phyloP scores from a whole-genome alignment of 1,284 basidiomycete species.

The Ceratobasidium theobromae region DNA sequence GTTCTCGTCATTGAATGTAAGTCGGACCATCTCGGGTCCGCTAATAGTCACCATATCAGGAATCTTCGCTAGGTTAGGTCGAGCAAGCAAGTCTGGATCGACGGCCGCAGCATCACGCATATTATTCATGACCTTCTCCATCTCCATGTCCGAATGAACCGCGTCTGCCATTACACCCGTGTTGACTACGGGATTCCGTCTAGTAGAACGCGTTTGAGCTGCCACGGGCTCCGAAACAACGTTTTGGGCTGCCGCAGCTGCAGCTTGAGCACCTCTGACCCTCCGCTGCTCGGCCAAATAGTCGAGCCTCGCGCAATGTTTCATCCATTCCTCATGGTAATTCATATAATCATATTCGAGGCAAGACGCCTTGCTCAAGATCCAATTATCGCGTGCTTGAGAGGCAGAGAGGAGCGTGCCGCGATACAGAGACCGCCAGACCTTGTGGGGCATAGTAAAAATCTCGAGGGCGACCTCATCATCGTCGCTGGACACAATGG shows the following conservation, averaged over 20 bases:
- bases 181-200: constrained; percentile 61
- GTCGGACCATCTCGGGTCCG: constrained; percentile 44
- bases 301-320: constrained; percentile 69
- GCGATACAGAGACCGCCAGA: too few relatives aligned
- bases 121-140: constrained; percentile 94
- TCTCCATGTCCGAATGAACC: constrained; percentile 92
- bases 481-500: background rate
- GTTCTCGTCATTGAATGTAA: constrained; percentile 82
- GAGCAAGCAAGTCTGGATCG: constrained; percentile 85
- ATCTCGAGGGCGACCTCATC: constrained; percentile 1
- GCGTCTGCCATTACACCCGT: constrained; percentile 69
- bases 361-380: constrained; percentile 57
- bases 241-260: constrained; percentile 51
- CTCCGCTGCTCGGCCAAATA: constrained; percentile 45
- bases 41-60: constrained; percentile 86
- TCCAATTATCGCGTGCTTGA: constrained; percentile 51
- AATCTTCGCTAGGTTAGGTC: constrained; percentile 83
- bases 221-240: constrained; percentile 27
- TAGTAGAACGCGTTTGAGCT: constrained; percentile 59
- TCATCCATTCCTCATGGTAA: constrained; percentile 69
- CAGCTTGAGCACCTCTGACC: constrained; percentile 46
- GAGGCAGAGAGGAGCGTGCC: constrained; percentile 44
- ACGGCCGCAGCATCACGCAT: constrained; percentile 90
- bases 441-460: constrained; percentile 11
- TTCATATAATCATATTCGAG: constrained; percentile 68